Evolutionary conservation across 2,329 filamentous ascomycete genomes (phyloP), one percentile per base, ranked within the genome.

Genomic region (Cytospora mali): DNA sequence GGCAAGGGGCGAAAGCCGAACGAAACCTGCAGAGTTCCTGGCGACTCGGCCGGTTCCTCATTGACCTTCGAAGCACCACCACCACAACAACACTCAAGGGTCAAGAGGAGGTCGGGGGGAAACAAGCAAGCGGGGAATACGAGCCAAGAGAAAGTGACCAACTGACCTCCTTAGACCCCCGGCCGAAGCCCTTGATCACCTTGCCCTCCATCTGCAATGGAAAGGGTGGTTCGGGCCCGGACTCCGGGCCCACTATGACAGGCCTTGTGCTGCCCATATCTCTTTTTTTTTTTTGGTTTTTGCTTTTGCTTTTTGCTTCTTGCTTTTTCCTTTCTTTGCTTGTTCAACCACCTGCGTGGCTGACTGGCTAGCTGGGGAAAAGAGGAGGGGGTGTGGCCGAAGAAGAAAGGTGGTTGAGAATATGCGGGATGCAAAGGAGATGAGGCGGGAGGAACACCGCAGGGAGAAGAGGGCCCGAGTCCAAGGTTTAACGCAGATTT

Each of bases 141-240:
- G 52, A 46, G 39, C 18, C 52, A 31, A 50, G 35, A 39, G 29
- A 16, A 27, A 52, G 46, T 46, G 49, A 39, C 10, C 23, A 49
- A 73, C 77, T 64, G 74, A 93, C 91, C 78, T 97, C 93, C 80
- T 93, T 96, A 71, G 92, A 96, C 18, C 95, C 95, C 64, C 95
- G 86, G 49, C 95, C 94, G 75, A 98, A 98, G 35, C 95, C 95
- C 71, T 91, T 90, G 71, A 97, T 93, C 27, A 99, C 93, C 61
- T 89, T 86, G 27, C 95, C 95, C 66, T 90, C 88, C 78, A 98
- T 88, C 69, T 84, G 86, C 69, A 97, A 83, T 0, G 95, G 95
- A 75, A 88, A 98, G 0, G 95, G 95, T 6, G 85, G 57, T 70
- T 87, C 81, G 14, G 94, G 94, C 3, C 92, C 92, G 46, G 80